phyloP scores from a whole-genome alignment of 1,139 yeast species.

The Hanseniaspora gamundiae region DNA sequence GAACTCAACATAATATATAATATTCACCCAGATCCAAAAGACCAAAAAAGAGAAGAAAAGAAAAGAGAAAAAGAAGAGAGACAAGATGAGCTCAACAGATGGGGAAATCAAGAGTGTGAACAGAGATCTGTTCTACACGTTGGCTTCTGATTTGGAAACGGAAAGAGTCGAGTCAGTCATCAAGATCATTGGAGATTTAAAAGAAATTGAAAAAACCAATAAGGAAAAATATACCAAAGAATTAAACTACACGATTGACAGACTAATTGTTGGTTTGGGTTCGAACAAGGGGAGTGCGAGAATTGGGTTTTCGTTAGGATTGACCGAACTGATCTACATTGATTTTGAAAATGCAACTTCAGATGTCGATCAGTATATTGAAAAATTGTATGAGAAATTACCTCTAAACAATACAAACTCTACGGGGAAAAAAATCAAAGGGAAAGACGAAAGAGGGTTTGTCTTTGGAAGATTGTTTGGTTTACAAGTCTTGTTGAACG shows the following conservation, averaged over 20 bases:
- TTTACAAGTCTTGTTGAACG: conserved; percentile 58
- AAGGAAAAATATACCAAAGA: conserved; percentile 28
- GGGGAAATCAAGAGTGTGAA: conserved; percentile 29
- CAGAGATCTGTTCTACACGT: conserved; percentile 63
- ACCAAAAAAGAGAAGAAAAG: neutral
- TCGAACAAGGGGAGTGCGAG: conserved; percentile 79
- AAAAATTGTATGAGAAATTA: conserved; percentile 35
- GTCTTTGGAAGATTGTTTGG: conserved; percentile 83
- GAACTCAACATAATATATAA: too few relatives aligned
- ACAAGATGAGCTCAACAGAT: conserved; percentile 23
- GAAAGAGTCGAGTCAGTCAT: conserved; percentile 71
- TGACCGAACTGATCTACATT: conserved; percentile 55
- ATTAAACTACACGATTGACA: conserved; percentile 70
- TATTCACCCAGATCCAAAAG: too few relatives aligned
- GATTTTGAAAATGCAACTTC: conserved; percentile 24
- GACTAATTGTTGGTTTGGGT: conserved; percentile 70
- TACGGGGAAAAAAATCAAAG: conserved; percentile 38
- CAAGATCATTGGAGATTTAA: conserved; percentile 47
- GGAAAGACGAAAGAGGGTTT: conserved; percentile 71
- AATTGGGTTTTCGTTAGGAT: conserved; percentile 78
- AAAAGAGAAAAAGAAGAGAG: neutral
- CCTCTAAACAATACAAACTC: conserved; percentile 28
- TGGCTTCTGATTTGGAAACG: conserved; percentile 64
- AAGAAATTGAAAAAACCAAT: conserved; percentile 25
- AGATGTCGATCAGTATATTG: conserved; percentile 24